Base-by-base conservation (phyloP, 768 basidiomycete species). In the Mycena galopus region DNA sequence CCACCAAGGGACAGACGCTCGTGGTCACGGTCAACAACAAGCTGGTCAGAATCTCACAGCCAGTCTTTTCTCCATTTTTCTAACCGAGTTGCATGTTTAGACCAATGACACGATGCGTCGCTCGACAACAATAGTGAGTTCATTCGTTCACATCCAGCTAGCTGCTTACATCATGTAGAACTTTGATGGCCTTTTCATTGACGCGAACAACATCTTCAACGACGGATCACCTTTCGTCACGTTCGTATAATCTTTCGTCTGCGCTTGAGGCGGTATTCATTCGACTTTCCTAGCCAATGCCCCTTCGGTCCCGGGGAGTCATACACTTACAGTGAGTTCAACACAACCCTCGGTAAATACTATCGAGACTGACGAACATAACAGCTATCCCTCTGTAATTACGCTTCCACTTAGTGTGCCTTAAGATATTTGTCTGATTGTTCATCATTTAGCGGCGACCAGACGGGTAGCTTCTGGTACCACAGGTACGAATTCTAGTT, bases 401-500 rank as follows among this genome's bases (percentile, higher is more conserved):
- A n/a, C 19, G 19, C 5, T 47, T 50, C 42, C 16, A 23, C 23
- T 29, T 27, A 21, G 10, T 10, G 9, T 12, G 7, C 14, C 29
- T 51, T 35, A 37, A 16, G 5, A 14, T 33, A 16, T 51, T 29
- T 29, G 1, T 42, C 16, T 55, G 30, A 64, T n/a, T 32, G 4
- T 58, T 55, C 32, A n/a, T 65, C 7, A 10, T 33, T 33, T 57
- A 70, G 69, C 23, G 69, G 63, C 37, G 73, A 76, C 37, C 85
- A 86, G 65, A 73, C 82, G 7, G 84, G 84, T 51, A 82, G 82
- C 3, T 84, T 77, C 73, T 85, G 84, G 50, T 85, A 68, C 21
- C 58, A 60, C 42, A 47, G 56, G 56, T 67, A 47, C 29, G 9
- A 19, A 58, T 23, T 65, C 17, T 30, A 29, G 35, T 29, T 65